A percentile compares a stretch with the other conserved stretches of the same genome.
These are phyloP conservation scores for Populus tomentosa DNA, from an alignment of 441 rosid genomes.

Conservation along the genomic window DNA sequence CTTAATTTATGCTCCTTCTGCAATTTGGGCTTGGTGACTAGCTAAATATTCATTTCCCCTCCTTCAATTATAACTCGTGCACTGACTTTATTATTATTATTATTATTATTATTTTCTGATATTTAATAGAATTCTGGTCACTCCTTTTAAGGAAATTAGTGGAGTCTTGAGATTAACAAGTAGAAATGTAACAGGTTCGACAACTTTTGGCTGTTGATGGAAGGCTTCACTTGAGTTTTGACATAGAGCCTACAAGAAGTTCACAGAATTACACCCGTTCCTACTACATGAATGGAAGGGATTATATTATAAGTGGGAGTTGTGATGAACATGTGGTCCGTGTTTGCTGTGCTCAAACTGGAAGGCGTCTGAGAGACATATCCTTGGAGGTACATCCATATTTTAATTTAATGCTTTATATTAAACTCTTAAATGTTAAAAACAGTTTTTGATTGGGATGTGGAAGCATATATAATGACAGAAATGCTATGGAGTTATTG, in stretches of 20 bases:
- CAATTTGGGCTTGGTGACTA: not conserved
- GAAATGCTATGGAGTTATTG: not conserved
- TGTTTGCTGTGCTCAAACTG: slow-evolving; percentile 94
- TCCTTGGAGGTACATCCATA: slow-evolving; percentile 65
- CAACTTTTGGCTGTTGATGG: slow-evolving; percentile 93
- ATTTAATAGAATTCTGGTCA: not conserved
- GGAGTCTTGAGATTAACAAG: slow-evolving; percentile 11
- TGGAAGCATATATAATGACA: not conserved
- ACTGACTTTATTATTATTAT: slow-evolving; percentile 1
- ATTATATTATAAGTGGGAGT: slow-evolving; percentile 89
- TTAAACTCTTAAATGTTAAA: not conserved
- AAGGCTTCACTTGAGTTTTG: slow-evolving; percentile 68
- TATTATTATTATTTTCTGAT: not conserved
- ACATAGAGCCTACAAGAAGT: slow-evolving; percentile 71
- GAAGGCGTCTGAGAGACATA: slow-evolving; percentile 89
- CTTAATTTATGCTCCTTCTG: not conserved
- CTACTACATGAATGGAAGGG: slow-evolving; percentile 91
- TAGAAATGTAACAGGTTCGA: slow-evolving; percentile 49
- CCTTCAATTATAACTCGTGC: not conserved
- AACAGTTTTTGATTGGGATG: not conserved
- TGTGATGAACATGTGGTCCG: slow-evolving; percentile 89
- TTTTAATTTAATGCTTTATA: slow-evolving; percentile 5
- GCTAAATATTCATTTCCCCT: not conserved
- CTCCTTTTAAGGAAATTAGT: not conserved
- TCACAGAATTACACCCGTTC: slow-evolving; percentile 91